Evolutionary conservation across 441 rosid genomes (phyloP), one percentile per base, ranked within the genome.

Genomic region (Kokia cookei): DNA sequence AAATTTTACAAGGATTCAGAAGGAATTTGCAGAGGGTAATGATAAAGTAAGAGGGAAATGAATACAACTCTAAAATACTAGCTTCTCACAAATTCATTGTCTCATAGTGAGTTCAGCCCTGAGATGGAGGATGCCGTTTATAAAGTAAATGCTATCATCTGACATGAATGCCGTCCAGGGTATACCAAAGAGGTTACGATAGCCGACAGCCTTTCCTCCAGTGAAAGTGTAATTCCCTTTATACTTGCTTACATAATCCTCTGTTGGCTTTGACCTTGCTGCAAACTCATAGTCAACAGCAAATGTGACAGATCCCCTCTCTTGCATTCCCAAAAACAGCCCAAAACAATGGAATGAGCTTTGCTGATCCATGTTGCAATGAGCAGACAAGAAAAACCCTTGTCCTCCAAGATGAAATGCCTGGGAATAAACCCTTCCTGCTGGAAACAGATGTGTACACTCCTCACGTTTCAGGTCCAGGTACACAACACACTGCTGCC

Each of bases 331-430:
- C 66, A 90, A 78, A 80, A 89, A 90, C 50, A 90, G 84, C 10
- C 96, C 93, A 29, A 90, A 90, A 76, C 93, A 90, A 50, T 88
- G 84, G 73, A 86, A 85, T 10, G 91, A 86, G 83, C 89, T 90
- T 76, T 88, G 93, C 65, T 88, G 93, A 81, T 90, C 93, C 95
- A 90, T 90, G 80, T 90, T 90, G 76, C 93, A 88, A 71, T 89
- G 93, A 1, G 93, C 95, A 0, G 93, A 90, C 11, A 90, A 82
- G 81, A 88, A 90, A 77, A 87, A 88, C 17, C 95, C 93, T 70
- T 89, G 93, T 22, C 91, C 95, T 12, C 91, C 93, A 35, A 90
- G 83, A 74, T 89, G 93, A 77, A 90, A 90, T 1, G 95, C 93
- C 73, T 90, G 93, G 24, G 95, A 90, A 75, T 90, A 90, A 7